phyloP scores from a whole-genome alignment of 106 monocot genomes.

The Platanthera zijinensis region DNA sequence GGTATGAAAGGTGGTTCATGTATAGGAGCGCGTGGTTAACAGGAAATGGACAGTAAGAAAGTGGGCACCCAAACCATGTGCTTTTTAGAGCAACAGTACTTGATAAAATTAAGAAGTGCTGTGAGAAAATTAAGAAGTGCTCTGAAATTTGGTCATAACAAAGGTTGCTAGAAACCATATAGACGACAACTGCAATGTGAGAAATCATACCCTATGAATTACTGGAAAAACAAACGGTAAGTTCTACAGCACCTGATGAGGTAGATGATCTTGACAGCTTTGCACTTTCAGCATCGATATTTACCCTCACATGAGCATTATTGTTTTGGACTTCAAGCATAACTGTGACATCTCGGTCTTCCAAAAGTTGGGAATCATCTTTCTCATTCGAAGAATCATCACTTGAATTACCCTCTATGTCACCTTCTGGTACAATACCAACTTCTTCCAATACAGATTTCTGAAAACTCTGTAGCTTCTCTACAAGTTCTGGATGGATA shows the following conservation, averaged over 20 bases:
- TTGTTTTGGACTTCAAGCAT: constrained; percentile 6
- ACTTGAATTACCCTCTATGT: constrained; percentile 7
- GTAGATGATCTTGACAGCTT: not conserved
- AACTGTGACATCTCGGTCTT: not conserved
- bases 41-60: too few species aligned
- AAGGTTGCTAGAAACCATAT: too few species aligned
- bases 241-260: constrained; percentile 3
- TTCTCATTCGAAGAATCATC: constrained; percentile 6
- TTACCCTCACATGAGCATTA: constrained; percentile 2
- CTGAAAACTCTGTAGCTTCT: constrained; percentile 72
- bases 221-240: too few species aligned
- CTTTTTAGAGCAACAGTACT: too few species aligned
- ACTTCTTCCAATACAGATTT: constrained; percentile 47
- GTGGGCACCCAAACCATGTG: too few species aligned
- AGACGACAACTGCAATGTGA: too few species aligned
- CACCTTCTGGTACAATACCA: not conserved
- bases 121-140: too few species aligned
- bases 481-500: constrained; percentile 56
- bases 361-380: not conserved
- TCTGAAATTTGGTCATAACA: too few species aligned
- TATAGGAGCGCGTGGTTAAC: too few species aligned
- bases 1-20: too few species aligned
- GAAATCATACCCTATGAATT: too few species aligned
- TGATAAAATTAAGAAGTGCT: too few species aligned
- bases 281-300: not conserved